A percentile compares a stretch with the other conserved stretches of the same genome.
These are phyloP conservation scores for Nigrospora oryzae DNA, from an alignment of 2,329 filamentous ascomycete genomes.

Conservation along the genomic window DNA sequence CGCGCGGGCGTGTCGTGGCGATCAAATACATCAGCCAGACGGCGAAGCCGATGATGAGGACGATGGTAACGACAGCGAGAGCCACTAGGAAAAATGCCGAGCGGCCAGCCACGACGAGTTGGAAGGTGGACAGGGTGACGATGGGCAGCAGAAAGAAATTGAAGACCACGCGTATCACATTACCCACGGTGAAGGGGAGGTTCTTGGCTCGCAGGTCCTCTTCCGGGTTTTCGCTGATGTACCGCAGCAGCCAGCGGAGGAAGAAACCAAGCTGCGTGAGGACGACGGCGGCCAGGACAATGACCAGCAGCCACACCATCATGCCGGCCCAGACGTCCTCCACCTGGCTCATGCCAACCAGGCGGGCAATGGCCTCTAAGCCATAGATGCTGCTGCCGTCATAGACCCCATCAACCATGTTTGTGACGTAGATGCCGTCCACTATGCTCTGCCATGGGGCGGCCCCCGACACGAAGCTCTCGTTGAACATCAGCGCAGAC, in stretches of 20 bases:
- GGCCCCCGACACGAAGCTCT: slow-evolving; percentile 70
- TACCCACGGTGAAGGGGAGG: slow-evolving; percentile 74
- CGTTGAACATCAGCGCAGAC: slow-evolving; percentile 88
- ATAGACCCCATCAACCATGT: slow-evolving; percentile 72
- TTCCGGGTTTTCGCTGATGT: slow-evolving; percentile 62
- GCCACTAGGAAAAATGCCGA: slow-evolving; percentile 66
- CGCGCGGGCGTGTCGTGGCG: slow-evolving; percentile 69
- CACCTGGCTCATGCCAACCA: slow-evolving; percentile 68
- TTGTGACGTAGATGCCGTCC: slow-evolving; percentile 81
- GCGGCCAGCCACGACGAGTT: slow-evolving; percentile 65
- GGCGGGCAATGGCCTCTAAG: slow-evolving; percentile 68
- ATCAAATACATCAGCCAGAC: slow-evolving; percentile 77
- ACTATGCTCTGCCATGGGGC: slow-evolving; percentile 57
- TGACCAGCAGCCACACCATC: slow-evolving; percentile 80
- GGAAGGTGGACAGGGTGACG: slow-evolving; percentile 80
- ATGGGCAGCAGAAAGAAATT: slow-evolving; percentile 88
- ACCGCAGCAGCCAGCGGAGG: slow-evolving; percentile 66
- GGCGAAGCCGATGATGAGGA: slow-evolving; percentile 64
- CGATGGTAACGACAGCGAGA: slow-evolving; percentile 66
- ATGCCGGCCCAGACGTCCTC: slow-evolving; percentile 90
- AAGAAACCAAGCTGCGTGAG: slow-evolving; percentile 72
- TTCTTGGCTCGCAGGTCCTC: slow-evolving; percentile 90
- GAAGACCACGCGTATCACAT: slow-evolving; percentile 77
- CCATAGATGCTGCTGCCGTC: slow-evolving; percentile 62
- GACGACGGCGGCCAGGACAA: slow-evolving; percentile 59